phyloP scores from a whole-genome alignment of 2,329 filamentous ascomycete species.

The Paecilomyces sp. region DNA sequence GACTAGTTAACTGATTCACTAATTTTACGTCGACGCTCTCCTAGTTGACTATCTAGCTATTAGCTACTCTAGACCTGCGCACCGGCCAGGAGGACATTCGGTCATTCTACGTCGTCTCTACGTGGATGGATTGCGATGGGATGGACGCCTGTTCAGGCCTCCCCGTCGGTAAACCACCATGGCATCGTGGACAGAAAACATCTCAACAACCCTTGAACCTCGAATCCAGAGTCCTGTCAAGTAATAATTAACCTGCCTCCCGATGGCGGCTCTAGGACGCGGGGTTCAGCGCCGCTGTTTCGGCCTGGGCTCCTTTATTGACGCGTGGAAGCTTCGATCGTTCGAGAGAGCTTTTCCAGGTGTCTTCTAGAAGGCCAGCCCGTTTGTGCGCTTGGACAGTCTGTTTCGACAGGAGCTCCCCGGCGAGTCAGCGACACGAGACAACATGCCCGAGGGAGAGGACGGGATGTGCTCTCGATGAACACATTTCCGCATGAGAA shows the following conservation, averaged over 20 bases:
- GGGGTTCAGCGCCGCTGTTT: not conserved
- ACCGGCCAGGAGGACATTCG: not conserved
- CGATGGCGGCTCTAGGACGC: conserved; percentile 1
- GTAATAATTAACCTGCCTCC: not conserved
- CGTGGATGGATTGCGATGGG: not conserved
- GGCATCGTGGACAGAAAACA: not conserved
- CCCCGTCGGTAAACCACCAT: not conserved
- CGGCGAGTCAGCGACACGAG: not conserved
- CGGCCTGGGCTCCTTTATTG: conserved; percentile 4
- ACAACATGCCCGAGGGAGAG: not conserved
- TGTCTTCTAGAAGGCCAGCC: conserved; percentile 26
- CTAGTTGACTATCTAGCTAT: too few relatives aligned
- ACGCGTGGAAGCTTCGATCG: conserved; percentile 17
- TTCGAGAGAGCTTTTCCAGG: conserved; percentile 19
- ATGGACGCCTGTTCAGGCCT: not conserved
- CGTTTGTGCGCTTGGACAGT: not conserved
- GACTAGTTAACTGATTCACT: too few relatives aligned
- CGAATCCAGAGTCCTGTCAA: not conserved
- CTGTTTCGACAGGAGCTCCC: not conserved
- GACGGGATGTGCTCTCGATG: not conserved
- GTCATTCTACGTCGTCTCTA: not conserved
- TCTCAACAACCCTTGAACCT: not conserved
- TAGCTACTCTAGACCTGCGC: too few relatives aligned
- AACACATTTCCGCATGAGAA: not conserved
- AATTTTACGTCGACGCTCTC: too few relatives aligned